Evolutionary conservation across 2,329 filamentous ascomycete species (phyloP), one percentile per base, ranked within the genome.

Genomic region (Alternaria sp.): DNA sequence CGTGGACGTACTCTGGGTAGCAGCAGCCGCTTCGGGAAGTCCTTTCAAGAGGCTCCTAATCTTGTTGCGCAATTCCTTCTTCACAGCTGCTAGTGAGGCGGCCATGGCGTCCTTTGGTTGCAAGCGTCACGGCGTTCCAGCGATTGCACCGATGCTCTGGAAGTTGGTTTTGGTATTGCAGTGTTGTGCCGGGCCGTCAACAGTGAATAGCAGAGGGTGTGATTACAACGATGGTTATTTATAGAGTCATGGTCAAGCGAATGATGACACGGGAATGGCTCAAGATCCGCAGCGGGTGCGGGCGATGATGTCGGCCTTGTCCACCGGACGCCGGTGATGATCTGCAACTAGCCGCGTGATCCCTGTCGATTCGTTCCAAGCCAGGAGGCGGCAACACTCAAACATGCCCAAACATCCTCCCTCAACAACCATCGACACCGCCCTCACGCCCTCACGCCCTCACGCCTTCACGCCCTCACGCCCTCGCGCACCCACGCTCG

Each of bases 11-110:
- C 93, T 95, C 81, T 97, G 93, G 41, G 79, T 75, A 54, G 79
- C 75, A 54, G 92, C 81, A 13, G 86, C 83, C 24, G 90, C 85
- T n/a, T 84, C 79, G 1, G 87, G 78, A 46, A 96, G 73, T 7
- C 74, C 77, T 21, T 85, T 83, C 21, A 97, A 83, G 31, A 83
- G 83, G 63, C 85, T 80, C 73, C 89, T 93, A 80, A 96, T 89
- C 52, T 85, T 79, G 62, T 82, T 83, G 56, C 93, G 85, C 61
- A 97, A 81, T 68, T 91, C 88, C 73, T 90, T 88, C 80, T 97
- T 97, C 42, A 90, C 88, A 57, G 84, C 82, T 63, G 83, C 83
- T 54, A 93, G 78, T 51, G 85, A 80, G 44, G 42, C 67, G 39
- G 84, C 88, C 60, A 75, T 77, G 48, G 31, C 45, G 53, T 31